phyloP scores from a whole-genome alignment of 768 basidiomycete species.

The Mycena venus region DNA sequence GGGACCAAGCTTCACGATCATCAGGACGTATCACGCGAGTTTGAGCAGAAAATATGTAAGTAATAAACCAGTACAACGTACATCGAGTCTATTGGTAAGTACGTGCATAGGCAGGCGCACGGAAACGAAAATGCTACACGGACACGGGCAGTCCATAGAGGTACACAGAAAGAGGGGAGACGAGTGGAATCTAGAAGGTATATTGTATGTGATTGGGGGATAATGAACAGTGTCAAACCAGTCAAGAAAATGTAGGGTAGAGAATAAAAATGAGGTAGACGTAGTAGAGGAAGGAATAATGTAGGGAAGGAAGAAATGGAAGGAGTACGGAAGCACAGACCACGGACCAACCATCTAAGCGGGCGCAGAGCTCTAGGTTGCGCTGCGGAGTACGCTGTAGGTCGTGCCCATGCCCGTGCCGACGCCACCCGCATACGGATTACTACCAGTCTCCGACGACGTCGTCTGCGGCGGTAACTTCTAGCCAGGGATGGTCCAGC shows the following conservation, averaged over 20 bases:
- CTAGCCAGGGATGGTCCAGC: conserved; percentile 82
- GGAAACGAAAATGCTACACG: conserved; percentile 19
- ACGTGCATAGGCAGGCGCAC: conserved; percentile 20
- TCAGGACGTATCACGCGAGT: not conserved
- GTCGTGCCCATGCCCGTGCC: not conserved
- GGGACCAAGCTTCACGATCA: too few relatives aligned
- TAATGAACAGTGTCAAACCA: conserved; percentile 15
- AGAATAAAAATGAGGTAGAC: not conserved
- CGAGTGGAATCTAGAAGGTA: conserved; percentile 28
- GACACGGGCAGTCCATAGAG: conserved; percentile 22
- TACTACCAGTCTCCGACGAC: conserved; percentile 60
- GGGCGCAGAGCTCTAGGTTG: conserved; percentile 24
- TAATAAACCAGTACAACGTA: conserved; percentile 27
- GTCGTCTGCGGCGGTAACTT: conserved; percentile 54
- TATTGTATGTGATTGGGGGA: conserved; percentile 28
- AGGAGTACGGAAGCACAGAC: not conserved
- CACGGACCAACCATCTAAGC: not conserved
- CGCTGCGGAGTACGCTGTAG: not conserved
- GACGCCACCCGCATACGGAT: conserved; percentile 20
- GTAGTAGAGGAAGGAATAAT: conserved; percentile 20
- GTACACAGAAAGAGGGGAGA: conserved; percentile 22
- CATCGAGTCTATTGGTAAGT: conserved; percentile 23
- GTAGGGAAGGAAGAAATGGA: not conserved
- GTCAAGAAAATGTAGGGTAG: conserved; percentile 12
- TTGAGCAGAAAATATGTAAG: conserved; percentile 20